Evolutionary conservation across 768 basidiomycete genomes (phyloP), one percentile per base, ranked within the genome.

Genomic region (Podaxis pistillaris): DNA sequence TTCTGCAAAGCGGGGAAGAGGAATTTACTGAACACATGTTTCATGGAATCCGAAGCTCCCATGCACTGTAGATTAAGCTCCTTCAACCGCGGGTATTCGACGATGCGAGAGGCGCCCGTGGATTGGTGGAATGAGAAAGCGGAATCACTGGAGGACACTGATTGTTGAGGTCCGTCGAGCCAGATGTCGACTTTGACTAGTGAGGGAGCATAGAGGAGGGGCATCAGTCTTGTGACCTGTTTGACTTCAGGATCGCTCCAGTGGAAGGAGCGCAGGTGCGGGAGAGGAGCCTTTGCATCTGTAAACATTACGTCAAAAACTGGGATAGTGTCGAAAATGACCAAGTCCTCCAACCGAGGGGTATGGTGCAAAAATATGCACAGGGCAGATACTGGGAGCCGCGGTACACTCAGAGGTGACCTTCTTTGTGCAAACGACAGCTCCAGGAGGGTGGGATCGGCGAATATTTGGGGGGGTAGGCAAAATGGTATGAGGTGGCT

Each of bases 221-320:
- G 76, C 63, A 84, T 68, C 50, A 85, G 73, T 33, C 75, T 71
- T 56, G 78, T 75, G 50, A 83, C 66, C 54, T 81, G 82, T 40
- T 68, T 71, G 51, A 76, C 69, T 55, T 72, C 77, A 17, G 81
- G 80, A 63, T 75, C 80, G 50, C 75, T 80, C 81, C 83, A 84
- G 36, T 81, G 78, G 49, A 86, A 67, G n/a, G 65, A 70, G 56
- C 74, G 80, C 60, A 85, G 68, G 60, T 75, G 72, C 3, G 67
- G 69, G 37, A 85, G 74, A 56, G 70, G 70, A 56, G 79, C 64
- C 30, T 74, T 66, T 33, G 64, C 41, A 56, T 57, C 64, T 36
- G 61, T 51, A 41, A 69, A 57, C 51, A 54, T 69, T 47, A 61
- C 64, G 64, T 77, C 75, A 71, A 81, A 78, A 41, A 75, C 67